Evolutionary conservation across 306 rosid species (phyloP), one percentile per base, ranked within the genome.

Genomic region (Glycyrrhiza uralensis): DNA sequence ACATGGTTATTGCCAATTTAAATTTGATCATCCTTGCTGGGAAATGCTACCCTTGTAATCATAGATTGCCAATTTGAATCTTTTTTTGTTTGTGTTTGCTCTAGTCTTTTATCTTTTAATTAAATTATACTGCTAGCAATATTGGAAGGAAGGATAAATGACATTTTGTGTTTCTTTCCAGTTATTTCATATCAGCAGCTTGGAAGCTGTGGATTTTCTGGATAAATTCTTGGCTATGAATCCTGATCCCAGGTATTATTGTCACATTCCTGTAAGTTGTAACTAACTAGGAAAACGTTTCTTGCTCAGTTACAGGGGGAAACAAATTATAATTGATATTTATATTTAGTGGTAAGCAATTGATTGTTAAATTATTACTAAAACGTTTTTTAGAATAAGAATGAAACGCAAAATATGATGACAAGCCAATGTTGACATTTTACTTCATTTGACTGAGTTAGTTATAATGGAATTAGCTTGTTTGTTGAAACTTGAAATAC

Each of bases 211-310:
- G 54, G 92, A 80, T 32, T 87, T 88, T 71, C 86, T 94, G 76
- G 96, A 89, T 26, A 91, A 78, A 69, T 94, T 87, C 83, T 87
- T 91, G 57, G 81, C 87, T 32, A 91, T 91, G 96, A 85, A 84
- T 80, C 96, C 97, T 41, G 82, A 89, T 72, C 66, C 81, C 76
- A 85, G 96, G 97, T 91, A 91, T n/a, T 12, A 3, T 56, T 69
- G 36, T 64, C 46, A 41, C 64, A 50, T 75, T 75, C 22, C 63
- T 76, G 22, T n/a, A 23, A 20, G 39, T 57, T 72, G 24, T 50
- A 17, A 66, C 52, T 66, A 84, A 26, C 15, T 2, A 1, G 66
- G 29, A 35, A 66, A 32, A 33, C 68, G 18, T 49, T 26, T 57
- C 29, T 14, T 46, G 23, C 29, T 69, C 38, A 7, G 18, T 24